Evolutionary conservation across 768 basidiomycete species (phyloP), one percentile per base, ranked within the genome.

Genomic region (Trametes maxima): DNA sequence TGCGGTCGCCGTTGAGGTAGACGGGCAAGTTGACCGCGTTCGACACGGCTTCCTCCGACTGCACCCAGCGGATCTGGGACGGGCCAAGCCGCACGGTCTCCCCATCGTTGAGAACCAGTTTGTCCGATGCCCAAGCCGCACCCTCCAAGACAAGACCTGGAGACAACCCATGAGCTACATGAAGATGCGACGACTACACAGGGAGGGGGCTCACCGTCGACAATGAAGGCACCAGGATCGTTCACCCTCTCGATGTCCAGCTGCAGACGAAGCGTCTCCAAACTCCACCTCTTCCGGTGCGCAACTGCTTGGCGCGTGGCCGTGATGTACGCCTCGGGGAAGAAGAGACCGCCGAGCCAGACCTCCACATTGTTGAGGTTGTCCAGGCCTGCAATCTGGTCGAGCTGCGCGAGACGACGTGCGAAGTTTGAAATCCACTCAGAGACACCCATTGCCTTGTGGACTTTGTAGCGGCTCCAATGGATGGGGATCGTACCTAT

Each of bases 291-390:
- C 77, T 90, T 94, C 57, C 87, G 81, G 72, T 98, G 95, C 2
- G 96, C 97, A 5, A 95, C 91, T n/a, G 92, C 87, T 74, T 99
- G 96, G 52, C 96, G 83, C 2, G 94, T 95, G 1, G 96, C 96
- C 0, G 96, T 98, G 68, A 98, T 83, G 72, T 94, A 98, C 3
- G 95, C 95, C 70, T 95, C 93, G 0, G 96, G 97, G 83, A 92
- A 95, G 82, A 98, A 98, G 58, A 99, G 74, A 0, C 93, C 92
- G 22, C 96, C 95, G 14, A 98, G 84, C 91, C 93, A 94, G 46
- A 97, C 90, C 74, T 92, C 86, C 48, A 90, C 77, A 66, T 90
- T 80, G 65, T 78, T 81, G 64, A 89, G 75, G 68, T 80, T 86
- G 63, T 88, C 86, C 47, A 87, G 75, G 19, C 74, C 72, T 0